Evolutionary conservation across 2,329 filamentous ascomycete genomes (phyloP), one percentile per base, ranked within the genome.

Genomic region (Cadophora gregata): DNA sequence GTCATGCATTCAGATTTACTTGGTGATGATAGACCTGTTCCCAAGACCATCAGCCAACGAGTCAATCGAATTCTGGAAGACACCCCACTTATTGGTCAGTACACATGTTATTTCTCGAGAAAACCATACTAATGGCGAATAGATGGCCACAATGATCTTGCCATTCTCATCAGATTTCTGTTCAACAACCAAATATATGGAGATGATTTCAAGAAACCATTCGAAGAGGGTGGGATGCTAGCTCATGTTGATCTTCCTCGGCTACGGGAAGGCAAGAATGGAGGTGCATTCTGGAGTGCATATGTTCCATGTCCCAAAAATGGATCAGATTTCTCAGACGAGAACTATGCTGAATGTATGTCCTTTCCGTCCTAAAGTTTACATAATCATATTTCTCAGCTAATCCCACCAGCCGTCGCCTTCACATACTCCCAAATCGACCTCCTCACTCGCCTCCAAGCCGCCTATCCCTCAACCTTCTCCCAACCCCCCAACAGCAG

Each of bases 281-380:
- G 93, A 47, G 95, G 93, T 64, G 89, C 92, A n/a, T 97, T 97
- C 77, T 97, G 94, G 95, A 94, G 90, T 76, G 93, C 96, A 10
- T 98, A 85, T 74, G 88, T 91, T 48, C 86, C 87, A 0, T 97
- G 94, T 75, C 93, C 94, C 0, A 78, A 79, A 12, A 88, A 95
- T 74, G 88, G 87, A 56, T 85, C 85, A 4, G 88, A 96, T 78
- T 93, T 92, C 75, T 91, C 90, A 0, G 86, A 93, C 73, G 85
- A 84, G 62, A 91, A 88, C 74, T 94, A 94, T 75, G 86, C 85
- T 6, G 78, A 84, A 8, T 89, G 89, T 91, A 79, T 77, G 85
- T 72, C 38, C 3, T 24, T 8, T 31, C 24, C 27, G 16, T n/a
- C 61, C 16, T 45, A 12, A 6, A 12, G 14, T 45, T 12, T 36